Evolutionary conservation across 768 basidiomycete genomes (phyloP).

Genomic region (Podaxis carcinomalis): DNA sequence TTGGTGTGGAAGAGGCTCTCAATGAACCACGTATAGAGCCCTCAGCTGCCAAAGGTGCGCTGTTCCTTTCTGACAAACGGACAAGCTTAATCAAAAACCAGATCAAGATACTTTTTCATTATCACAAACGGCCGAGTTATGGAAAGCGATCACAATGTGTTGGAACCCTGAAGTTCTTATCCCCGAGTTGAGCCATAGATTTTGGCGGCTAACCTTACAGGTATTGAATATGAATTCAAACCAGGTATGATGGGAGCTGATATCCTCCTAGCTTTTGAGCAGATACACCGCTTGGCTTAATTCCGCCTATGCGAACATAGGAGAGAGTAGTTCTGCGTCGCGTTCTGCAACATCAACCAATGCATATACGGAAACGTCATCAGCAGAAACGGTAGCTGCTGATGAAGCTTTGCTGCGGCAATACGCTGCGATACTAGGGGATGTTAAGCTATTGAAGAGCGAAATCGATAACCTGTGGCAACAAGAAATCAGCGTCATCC

Average conservation of each 20-base stretch:
- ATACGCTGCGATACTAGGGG: conserved; percentile 62
- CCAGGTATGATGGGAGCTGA: background rate
- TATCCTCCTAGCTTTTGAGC: conserved; percentile 60
- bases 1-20: conserved; percentile 68
- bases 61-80: background rate
- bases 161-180: conserved; percentile 89
- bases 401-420: conserved; percentile 68
- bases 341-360: conserved; percentile 50
- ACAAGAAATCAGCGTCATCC: conserved; percentile 58
- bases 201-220: conserved; percentile 92
- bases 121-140: conserved; percentile 62
- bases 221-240: conserved; percentile 33
- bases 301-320: conserved; percentile 39
- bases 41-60: conserved; percentile 36
- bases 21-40: conserved; percentile 37
- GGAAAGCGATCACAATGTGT: conserved; percentile 70
- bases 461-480: conserved; percentile 60
- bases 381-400: conserved; percentile 49
- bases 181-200: conserved; percentile 74
- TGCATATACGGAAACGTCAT: conserved; percentile 40
- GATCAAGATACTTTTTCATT: conserved; percentile 19
- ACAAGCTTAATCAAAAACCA: conserved; percentile 7
- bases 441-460: conserved; percentile 55
- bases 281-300: conserved; percentile 82
- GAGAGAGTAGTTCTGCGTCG: conserved; percentile 23